Percentiles rank a stretch among this genome's conserved stretches.
Conservation (phyloP, 495 filamentous ascomycete genomes). For the Cryomyces minteri region DNA sequence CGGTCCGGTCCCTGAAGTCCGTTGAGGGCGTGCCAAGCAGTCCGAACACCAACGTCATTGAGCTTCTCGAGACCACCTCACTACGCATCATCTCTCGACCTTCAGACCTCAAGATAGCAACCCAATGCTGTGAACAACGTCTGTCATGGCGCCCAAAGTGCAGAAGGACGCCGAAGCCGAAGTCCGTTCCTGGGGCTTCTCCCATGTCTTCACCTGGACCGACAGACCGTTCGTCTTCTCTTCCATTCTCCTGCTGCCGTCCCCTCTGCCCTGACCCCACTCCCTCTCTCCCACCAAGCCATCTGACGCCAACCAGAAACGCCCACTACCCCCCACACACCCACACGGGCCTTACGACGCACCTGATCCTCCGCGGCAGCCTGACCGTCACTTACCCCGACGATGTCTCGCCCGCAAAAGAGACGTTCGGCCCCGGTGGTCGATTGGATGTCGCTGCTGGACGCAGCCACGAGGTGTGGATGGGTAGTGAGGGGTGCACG, state of each 20-base stretch:
- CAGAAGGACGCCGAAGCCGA: slow-evolving; percentile 36
- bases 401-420: slow-evolving; percentile 39
- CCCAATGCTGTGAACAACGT: too few relatives aligned
- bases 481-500: slow-evolving; percentile 58
- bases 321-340: slow-evolving; percentile 60
- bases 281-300: not conserved
- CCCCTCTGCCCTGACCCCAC: not conserved
- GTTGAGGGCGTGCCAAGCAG: too few relatives aligned
- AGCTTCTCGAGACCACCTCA: too few relatives aligned
- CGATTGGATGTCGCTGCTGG: slow-evolving; percentile 62
- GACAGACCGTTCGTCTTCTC: slow-evolving; percentile 44
- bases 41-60: too few relatives aligned
- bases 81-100: too few relatives aligned
- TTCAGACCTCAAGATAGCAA: too few relatives aligned
- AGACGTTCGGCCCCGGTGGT: slow-evolving; percentile 47
- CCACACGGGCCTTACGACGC: slow-evolving; percentile 51
- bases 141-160: too few relatives aligned
- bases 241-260: not conserved
- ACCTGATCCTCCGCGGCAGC: slow-evolving; percentile 52
- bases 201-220: slow-evolving; percentile 61
- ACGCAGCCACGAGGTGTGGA: slow-evolving; percentile 68
- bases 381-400: slow-evolving; percentile 59
- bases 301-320: slow-evolving; percentile 26
- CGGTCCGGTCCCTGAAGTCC: too few relatives aligned
- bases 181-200: slow-evolving; percentile 61